Conservation (phyloP, 2,329 filamentous ascomycete species). For the Ceratocystis harringtonii region DNA sequence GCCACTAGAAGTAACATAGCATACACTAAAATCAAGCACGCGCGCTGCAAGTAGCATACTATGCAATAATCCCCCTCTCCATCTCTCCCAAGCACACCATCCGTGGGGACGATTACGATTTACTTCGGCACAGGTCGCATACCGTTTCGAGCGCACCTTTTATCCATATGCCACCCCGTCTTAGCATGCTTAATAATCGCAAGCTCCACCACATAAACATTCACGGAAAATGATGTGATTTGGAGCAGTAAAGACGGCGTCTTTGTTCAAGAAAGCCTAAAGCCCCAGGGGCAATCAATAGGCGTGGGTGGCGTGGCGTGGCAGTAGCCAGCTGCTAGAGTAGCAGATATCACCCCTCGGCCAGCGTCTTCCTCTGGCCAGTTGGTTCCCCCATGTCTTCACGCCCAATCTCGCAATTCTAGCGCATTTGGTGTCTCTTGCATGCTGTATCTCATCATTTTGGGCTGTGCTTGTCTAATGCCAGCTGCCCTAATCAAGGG, state of each 20-base stretch:
- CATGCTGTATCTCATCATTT: background rate
- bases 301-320: too few relatives aligned
- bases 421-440: background rate
- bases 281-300: too few relatives aligned
- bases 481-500: too few relatives aligned
- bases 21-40: too few relatives aligned
- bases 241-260: background rate
- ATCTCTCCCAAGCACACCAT: conserved; percentile 6
- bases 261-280: background rate
- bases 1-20: too few relatives aligned
- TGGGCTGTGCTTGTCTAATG: background rate
- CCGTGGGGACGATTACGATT: conserved; percentile 3
- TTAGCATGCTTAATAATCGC: background rate
- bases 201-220: background rate
- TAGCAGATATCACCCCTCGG: too few relatives aligned
- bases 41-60: background rate
- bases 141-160: conserved; percentile 2
- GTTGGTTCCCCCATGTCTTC: background rate
- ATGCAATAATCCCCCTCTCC: background rate
- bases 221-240: background rate
- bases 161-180: background rate
- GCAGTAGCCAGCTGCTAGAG: too few relatives aligned
- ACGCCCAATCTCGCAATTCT: background rate
- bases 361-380: background rate
- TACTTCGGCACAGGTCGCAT: background rate